Base-by-base conservation (phyloP, 805 yeast species). In the Clavispora santaluciae region DNA sequence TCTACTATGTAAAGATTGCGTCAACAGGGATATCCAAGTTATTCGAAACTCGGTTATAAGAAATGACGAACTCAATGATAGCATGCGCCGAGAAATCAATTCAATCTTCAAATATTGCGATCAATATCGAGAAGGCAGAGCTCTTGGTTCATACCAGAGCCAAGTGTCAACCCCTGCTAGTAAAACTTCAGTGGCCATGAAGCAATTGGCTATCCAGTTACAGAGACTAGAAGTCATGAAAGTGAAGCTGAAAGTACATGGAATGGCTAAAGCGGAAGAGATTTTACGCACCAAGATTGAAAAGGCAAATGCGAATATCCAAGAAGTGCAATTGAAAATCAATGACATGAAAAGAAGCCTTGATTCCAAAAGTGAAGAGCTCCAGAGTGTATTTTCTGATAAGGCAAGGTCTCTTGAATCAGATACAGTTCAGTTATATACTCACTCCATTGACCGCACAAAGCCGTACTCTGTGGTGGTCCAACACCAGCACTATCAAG, bases 141-240 rank as follows among this genome's bases (percentile, higher is more conserved):
- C 5, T 3, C 20, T 45, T 54, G 1, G 29, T 38, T 1, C 10
- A 28, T 20, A 12, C 11, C 31, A 15, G 5, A 11, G 9, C 9
- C 20, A 28, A 6, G 16, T 28, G 3, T 7, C 16, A 16, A 5
- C 20, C 20, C 31, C 31, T 4, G 18, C 31, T 16, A 8, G 31
- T 4, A 28, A 5, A 8, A 16, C 31, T 6, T 7, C 20, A 15
- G n/a, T 10, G 23, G 37, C 21, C 6, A 51, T 64, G 3, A 53
- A 57, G 15, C 40, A 50, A 12, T 44, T 68, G 8, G 52, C 66
- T 2, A 41, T 61, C 5, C 68, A 64, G 36, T 51, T 68, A 31
- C 54, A 57, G 24, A 66, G 60, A 43, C 50, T 65, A 12, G 57
- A 59, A 28, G 22, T 51, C 4, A n/a, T 47, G 24, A 54, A 53